Percentiles rank a stretch among this genome's conserved stretches.
Evolutionary conservation across 2,329 filamentous ascomycete genomes (phyloP).

Genomic region (Boeremia lycopersici): DNA sequence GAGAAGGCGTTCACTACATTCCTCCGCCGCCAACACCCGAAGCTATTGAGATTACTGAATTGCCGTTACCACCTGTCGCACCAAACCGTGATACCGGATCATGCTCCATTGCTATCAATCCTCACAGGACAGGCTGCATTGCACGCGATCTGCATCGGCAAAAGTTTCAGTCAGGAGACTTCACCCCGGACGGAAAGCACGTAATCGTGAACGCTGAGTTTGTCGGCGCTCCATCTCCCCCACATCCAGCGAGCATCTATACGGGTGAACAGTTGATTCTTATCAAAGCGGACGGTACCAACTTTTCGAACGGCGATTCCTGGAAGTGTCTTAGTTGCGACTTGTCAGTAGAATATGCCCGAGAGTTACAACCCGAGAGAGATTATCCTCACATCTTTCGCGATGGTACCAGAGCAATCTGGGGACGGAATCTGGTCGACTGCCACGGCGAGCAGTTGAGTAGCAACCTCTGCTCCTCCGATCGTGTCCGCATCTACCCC

Average conservation of each 20-base stretch:
- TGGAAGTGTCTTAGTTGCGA: constrained; percentile 59
- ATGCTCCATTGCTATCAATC: constrained; percentile 45
- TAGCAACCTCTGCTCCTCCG: constrained; percentile 47
- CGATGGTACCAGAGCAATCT: constrained; percentile 47
- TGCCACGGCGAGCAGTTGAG: constrained; percentile 42
- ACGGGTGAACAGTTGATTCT: constrained; percentile 50
- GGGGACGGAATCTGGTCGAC: constrained; percentile 43
- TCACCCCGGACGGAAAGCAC: constrained; percentile 53
- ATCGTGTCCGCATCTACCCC: constrained; percentile 49
- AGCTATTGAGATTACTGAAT: constrained; percentile 39
- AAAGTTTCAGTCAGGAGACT: constrained; percentile 41
- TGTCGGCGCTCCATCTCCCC: constrained; percentile 50
- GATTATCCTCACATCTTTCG: constrained; percentile 55
- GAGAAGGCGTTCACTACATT: neutral
- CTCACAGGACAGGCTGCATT: constrained; percentile 48
- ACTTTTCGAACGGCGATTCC: constrained; percentile 52
- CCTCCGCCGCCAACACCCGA: neutral
- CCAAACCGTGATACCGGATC: constrained; percentile 32
- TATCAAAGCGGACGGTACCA: constrained; percentile 49
- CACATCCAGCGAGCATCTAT: constrained; percentile 50
- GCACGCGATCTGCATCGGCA: constrained; percentile 17
- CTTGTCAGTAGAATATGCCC: constrained; percentile 43
- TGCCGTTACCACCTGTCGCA: constrained; percentile 49
- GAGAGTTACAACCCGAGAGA: constrained; percentile 19
- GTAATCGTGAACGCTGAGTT: constrained; percentile 51